phyloP scores from a whole-genome alignment of 2,329 filamentous ascomycete species.

The Septoria petroselini region DNA sequence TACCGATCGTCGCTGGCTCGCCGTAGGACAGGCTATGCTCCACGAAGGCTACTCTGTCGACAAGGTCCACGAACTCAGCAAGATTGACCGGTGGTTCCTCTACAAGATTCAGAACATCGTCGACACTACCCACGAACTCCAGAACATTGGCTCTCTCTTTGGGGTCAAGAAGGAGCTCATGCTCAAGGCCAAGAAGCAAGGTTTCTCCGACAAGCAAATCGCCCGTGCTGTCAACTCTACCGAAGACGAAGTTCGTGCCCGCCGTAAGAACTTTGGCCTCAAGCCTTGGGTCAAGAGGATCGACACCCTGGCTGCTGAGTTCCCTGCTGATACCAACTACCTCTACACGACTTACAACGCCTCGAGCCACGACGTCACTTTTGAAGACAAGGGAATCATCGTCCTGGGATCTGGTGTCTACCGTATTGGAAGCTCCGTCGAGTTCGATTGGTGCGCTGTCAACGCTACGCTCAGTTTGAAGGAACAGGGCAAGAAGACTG shows the following conservation, averaged over 20 bases:
- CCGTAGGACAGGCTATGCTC: conserved; percentile 95
- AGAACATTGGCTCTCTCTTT: conserved; percentile 77
- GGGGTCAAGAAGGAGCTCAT: conserved; percentile 85
- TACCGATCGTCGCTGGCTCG: conserved; percentile 94
- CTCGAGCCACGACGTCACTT: conserved; percentile 85
- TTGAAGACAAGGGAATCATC: conserved; percentile 86
- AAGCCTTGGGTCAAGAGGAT: conserved; percentile 97
- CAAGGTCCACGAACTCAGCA: conserved; percentile 85
- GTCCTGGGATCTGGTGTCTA: conserved; percentile 95
- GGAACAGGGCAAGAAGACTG: conserved; percentile 89
- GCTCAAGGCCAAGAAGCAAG: conserved; percentile 90
- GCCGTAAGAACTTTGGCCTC: conserved; percentile 81
- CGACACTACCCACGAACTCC: conserved; percentile 79
- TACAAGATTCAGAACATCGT: conserved; percentile 98
- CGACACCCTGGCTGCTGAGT: conserved; percentile 94
- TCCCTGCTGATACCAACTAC: conserved; percentile 92
- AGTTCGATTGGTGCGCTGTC: conserved; percentile 98
- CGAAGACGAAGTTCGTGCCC: conserved; percentile 85
- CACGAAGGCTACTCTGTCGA: conserved; percentile 95
- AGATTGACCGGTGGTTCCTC: conserved; percentile 99
- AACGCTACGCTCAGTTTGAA: conserved; percentile 80
- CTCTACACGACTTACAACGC: conserved; percentile 98
- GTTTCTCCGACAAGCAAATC: conserved; percentile 96
- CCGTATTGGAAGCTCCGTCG: conserved; percentile 93
- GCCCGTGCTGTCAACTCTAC: conserved; percentile 77